Evolutionary conservation across 164 flowering plant genomes (phyloP), one percentile per base, ranked within the genome.

Genomic region (Vitis cinerea): DNA sequence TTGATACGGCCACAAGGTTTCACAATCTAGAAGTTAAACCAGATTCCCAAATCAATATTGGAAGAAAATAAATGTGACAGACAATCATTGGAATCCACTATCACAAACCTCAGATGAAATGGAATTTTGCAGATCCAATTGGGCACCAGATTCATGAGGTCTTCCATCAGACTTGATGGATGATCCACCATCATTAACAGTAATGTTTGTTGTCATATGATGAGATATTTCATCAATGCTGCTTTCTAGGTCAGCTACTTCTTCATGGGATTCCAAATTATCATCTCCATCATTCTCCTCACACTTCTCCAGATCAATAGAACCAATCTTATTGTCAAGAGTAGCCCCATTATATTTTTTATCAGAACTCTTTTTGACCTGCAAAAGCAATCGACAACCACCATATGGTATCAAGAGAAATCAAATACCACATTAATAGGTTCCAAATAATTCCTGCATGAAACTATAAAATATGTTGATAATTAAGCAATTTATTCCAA

Each of bases 1-100:
- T 93, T 95, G 73, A 95, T 95, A 23, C 99, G 90, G 48, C 99
- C 99, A 82, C 97, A 93, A 66, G 98, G 99, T 78, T 90, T 93
- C 76, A 90, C 86, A 53, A 82, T 77, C 99, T 95, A 75, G 37
- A 72, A 74, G 51, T 61, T 31, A 50, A 49, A 76, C 31, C 0
- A 51, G 19, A 51, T 51, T 49, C 23, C 74, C 15, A 59, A 66
- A 64, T 50, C 57, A 70, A 70, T 48, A 27, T 9, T 60, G 27
- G 48, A 67, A 61, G 49, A 57, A 58, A 17, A 0, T 11, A 73
- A 65, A 54, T 29, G 64, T 9, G 15, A 3, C 10, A 60, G 2
- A 30, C 3, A 53, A 71, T 37, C 13, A 69, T 49, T 55, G 65
- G 11, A 47, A 59, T 62, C 55, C 70, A 59, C 50, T 17, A 66